These are phyloP conservation scores for Lathyrus oleraceus DNA, from an alignment of 306 rosid genomes.

Conservation along the genomic window DNA sequence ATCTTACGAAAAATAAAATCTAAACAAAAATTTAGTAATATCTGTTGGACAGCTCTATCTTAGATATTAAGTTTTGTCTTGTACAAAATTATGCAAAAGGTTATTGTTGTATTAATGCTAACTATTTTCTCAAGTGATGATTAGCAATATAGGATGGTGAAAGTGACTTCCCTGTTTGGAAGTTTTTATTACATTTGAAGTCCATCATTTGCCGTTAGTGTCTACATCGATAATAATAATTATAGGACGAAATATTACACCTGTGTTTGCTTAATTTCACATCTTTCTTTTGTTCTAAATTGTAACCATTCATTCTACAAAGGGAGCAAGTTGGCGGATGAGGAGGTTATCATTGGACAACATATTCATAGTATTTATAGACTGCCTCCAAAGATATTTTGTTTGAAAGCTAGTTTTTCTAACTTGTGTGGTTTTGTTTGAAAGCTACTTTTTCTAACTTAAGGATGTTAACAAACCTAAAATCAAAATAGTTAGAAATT, in stretches of 20 bases:
- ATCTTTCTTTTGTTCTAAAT: too few relatives aligned
- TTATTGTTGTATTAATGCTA: background rate
- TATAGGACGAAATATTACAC: background rate
- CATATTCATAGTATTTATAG: background rate
- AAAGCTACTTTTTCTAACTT: too few relatives aligned
- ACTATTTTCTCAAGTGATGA: background rate
- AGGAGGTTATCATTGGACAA: slow-evolving; percentile 1
- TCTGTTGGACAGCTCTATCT: too few relatives aligned
- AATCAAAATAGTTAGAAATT: too few relatives aligned
- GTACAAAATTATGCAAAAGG: background rate
- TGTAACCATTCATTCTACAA: slow-evolving; percentile 9
- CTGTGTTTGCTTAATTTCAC: background rate
- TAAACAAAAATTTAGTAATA: too few relatives aligned
- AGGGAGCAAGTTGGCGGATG: background rate
- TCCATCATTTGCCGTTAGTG: slow-evolving; percentile 5
- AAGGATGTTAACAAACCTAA: too few relatives aligned
- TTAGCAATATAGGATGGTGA: background rate
- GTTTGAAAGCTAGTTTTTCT: background rate
- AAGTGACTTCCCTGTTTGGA: background rate
- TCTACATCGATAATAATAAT: slow-evolving; percentile 20
- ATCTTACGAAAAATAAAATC: too few relatives aligned
- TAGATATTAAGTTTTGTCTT: background rate
- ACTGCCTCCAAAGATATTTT: slow-evolving; percentile 16
- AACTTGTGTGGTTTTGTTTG: too few relatives aligned
- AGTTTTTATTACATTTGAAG: too few relatives aligned